phyloP scores from a whole-genome alignment of 139 green algal species.

The Chlorella ohadii region DNA sequence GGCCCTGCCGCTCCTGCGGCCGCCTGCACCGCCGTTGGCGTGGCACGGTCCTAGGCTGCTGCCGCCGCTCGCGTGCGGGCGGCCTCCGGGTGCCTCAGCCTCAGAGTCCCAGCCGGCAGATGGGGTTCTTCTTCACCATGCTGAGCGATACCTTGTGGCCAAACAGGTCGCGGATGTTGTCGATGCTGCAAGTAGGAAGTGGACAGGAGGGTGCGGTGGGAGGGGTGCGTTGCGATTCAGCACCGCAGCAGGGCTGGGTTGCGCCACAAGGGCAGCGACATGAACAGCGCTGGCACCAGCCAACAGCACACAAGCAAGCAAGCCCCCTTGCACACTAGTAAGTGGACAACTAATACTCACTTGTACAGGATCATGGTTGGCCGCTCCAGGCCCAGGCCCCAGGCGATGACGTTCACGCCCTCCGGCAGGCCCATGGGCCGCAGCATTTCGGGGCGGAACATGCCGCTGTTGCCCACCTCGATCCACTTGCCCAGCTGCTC shows the following conservation, averaged over 20 bases:
- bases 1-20: too few relatives aligned
- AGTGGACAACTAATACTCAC: too few relatives aligned
- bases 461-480: conserved; percentile 97
- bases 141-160: conserved; percentile 93
- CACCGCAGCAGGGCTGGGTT: too few relatives aligned
- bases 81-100: too few relatives aligned
- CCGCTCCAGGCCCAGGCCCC: conserved; percentile 91
- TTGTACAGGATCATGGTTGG: conserved; percentile 99
- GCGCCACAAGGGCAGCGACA: too few relatives aligned
- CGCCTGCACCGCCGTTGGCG: background rate
- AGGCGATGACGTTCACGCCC: conserved; percentile 98
- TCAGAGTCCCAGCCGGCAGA: conserved; percentile 93
- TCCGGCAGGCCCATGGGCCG: conserved; percentile 97
- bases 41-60: too few relatives aligned
- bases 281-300: too few relatives aligned
- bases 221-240: too few relatives aligned
- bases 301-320: too few relatives aligned
- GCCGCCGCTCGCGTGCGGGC: too few relatives aligned
- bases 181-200: conserved; percentile 61
- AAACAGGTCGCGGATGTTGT: conserved; percentile 99
- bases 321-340: too few relatives aligned
- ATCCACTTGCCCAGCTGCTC: conserved; percentile 98
- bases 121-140: conserved; percentile 93
- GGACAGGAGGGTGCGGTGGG: too few relatives aligned
- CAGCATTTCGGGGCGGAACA: conserved; percentile 99